phyloP scores from a whole-genome alignment of 495 filamentous ascomycete species.

The Choiromyces venosus region DNA sequence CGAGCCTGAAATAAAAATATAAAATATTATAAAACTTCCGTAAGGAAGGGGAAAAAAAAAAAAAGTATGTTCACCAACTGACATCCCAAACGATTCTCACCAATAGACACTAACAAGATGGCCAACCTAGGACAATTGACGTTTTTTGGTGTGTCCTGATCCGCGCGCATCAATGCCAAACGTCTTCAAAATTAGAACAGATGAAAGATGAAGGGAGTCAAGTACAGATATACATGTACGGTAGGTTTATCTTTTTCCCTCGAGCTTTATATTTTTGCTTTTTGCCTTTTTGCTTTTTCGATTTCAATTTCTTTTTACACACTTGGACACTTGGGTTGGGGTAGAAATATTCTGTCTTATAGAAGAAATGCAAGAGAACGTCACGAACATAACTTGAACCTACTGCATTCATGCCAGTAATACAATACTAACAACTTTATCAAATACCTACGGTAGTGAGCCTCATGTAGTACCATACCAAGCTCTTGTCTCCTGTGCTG shows the following conservation, averaged over 20 bases:
- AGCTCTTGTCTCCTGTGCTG: not conserved
- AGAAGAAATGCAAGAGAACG: not conserved
- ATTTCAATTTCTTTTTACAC: not conserved
- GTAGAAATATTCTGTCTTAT: not conserved
- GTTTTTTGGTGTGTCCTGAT: not conserved
- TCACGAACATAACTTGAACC: not conserved
- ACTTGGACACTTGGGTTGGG: not conserved
- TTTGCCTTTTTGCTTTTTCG: not conserved
- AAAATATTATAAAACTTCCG: not conserved
- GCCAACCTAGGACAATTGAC: not conserved
- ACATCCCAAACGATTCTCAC: not conserved
- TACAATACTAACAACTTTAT: not conserved
- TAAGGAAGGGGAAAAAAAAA: not conserved
- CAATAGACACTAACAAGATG: not conserved
- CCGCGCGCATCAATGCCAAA: not conserved
- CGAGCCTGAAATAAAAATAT: conserved; percentile 2
- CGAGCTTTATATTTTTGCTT: not conserved
- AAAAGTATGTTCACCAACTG: not conserved
- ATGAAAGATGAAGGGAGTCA: not conserved
- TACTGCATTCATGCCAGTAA: not conserved
- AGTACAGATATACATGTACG: no score
- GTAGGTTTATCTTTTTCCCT: not conserved
- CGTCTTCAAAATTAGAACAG: not conserved
- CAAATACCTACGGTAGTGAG: not conserved
- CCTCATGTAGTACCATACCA: not conserved